phyloP scores from a whole-genome alignment of 805 yeast genomes.

The Alloascoidea hylecoeti region DNA sequence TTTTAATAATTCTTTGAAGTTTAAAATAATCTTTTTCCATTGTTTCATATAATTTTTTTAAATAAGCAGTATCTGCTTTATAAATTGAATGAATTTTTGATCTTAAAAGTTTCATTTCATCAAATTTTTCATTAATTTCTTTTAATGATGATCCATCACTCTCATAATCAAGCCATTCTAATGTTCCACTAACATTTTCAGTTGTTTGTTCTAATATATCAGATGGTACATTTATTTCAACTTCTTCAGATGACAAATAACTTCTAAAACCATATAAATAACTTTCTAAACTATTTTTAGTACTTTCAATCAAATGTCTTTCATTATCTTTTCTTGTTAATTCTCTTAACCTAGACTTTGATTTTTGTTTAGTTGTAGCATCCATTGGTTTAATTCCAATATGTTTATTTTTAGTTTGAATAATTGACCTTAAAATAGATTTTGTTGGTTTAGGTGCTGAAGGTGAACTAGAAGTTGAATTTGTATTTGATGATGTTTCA shows the following conservation, averaged over 20 bases:
- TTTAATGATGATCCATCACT: neutral
- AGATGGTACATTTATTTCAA: constrained; percentile 8
- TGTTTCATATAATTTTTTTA: neutral
- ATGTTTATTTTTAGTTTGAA: constrained; percentile 18
- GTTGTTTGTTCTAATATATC: neutral
- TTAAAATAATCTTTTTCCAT: neutral
- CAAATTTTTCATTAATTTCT: neutral
- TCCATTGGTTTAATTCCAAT: constrained; percentile 34
- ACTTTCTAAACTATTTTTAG: constrained; percentile 58
- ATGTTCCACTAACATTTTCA: neutral
- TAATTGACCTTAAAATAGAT: constrained; percentile 14
- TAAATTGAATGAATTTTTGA: neutral
- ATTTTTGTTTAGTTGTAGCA: constrained; percentile 26
- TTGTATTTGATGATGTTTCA: constrained; percentile 7
- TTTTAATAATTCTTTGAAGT: neutral
- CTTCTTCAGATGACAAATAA: constrained; percentile 38
- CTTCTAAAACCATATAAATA: constrained; percentile 57
- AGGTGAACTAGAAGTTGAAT: constrained; percentile 8
- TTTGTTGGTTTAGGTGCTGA: no score
- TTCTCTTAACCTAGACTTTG: constrained; percentile 32
- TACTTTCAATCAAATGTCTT: constrained; percentile 37
- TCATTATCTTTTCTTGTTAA: constrained; percentile 42
- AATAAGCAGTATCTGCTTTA: neutral
- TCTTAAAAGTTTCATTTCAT: neutral
- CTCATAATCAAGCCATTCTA: neutral